These are phyloP conservation scores for Colletotrichum graminicola DNA, from an alignment of 2,329 filamentous ascomycete species.

Conservation along the genomic window DNA sequence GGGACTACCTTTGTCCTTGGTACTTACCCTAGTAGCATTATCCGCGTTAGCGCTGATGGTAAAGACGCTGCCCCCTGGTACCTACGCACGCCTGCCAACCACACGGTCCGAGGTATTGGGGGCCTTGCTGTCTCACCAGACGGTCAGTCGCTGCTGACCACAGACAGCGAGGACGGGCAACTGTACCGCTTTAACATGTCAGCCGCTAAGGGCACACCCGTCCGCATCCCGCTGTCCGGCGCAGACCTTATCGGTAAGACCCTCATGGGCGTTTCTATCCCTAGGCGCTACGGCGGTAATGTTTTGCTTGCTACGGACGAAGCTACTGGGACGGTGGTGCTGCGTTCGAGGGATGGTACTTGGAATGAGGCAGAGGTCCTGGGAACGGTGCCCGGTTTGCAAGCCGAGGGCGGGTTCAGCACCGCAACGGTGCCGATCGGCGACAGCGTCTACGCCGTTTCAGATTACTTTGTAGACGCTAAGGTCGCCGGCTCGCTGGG, in stretches of 20 bases:
- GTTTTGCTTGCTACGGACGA: conserved; percentile 52
- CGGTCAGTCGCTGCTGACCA: conserved; percentile 48
- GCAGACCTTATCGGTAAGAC: neutral
- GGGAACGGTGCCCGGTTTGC: conserved; percentile 48
- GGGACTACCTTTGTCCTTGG: conserved; percentile 55
- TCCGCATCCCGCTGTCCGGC: conserved; percentile 20
- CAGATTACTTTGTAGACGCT: conserved; percentile 29
- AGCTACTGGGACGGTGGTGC: conserved; percentile 50
- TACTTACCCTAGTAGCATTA: conserved; percentile 53
- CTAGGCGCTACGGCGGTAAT: conserved; percentile 49
- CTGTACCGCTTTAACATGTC: conserved; percentile 52
- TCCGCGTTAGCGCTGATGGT: conserved; percentile 50
- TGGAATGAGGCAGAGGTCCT: conserved; percentile 54
- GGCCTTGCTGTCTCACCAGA: conserved; percentile 30
- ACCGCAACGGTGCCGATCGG: conserved; percentile 35
- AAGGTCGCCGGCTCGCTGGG: conserved; percentile 34
- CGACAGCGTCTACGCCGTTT: conserved; percentile 26
- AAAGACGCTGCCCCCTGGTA: conserved; percentile 49
- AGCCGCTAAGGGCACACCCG: conserved; percentile 4
- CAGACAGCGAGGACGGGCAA: conserved; percentile 49
- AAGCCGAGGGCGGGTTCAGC: conserved; percentile 18
- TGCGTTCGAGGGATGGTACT: conserved; percentile 50
- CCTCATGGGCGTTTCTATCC: conserved; percentile 51
- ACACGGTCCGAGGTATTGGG: conserved; percentile 43
- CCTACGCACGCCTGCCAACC: conserved; percentile 46